phyloP scores from a whole-genome alignment of 495 filamentous ascomycete genomes.

The Penicillium psychrofluorescens region DNA sequence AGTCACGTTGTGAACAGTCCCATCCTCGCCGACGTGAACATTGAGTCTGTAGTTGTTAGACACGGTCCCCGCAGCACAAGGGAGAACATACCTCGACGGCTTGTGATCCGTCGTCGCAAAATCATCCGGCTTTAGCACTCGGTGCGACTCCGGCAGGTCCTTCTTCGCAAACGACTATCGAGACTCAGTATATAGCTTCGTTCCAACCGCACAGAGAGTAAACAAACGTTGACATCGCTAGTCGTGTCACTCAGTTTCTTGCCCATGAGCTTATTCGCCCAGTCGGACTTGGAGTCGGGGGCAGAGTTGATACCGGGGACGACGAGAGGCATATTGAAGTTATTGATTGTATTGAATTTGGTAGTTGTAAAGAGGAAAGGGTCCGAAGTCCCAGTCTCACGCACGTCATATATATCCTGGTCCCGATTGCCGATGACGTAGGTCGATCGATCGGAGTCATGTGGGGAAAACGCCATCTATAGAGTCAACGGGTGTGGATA shows the following conservation, averaged over 20 bases:
- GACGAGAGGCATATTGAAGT: constrained; percentile 83
- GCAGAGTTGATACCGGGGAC: constrained; percentile 61
- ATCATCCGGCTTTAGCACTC: constrained; percentile 57
- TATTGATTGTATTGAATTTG: constrained; percentile 7
- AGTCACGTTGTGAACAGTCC: constrained; percentile 64
- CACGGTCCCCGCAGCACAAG: background rate
- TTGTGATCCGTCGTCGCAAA: constrained; percentile 57
- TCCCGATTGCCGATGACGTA: constrained; percentile 6
- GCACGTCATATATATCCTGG: constrained; percentile 10
- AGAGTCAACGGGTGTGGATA: too few relatives aligned
- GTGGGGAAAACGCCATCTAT: too few relatives aligned
- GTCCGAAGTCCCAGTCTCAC: background rate
- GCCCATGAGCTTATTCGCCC: constrained; percentile 67
- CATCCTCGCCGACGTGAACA: constrained; percentile 63
- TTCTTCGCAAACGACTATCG: constrained; percentile 65
- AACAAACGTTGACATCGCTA: constrained; percentile 41
- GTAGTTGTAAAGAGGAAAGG: background rate
- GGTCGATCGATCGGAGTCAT: background rate
- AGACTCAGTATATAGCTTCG: background rate
- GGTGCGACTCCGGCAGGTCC: constrained; percentile 61
- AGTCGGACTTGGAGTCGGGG: constrained; percentile 50
- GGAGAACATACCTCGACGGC: constrained; percentile 44
- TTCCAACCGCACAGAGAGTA: too few relatives aligned
- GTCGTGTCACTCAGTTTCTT: constrained; percentile 55
- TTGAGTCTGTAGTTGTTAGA: constrained; percentile 47